Base-by-base conservation (phyloP, 176 grass and related monocot genomes). In the Oryza rufipogon region DNA sequence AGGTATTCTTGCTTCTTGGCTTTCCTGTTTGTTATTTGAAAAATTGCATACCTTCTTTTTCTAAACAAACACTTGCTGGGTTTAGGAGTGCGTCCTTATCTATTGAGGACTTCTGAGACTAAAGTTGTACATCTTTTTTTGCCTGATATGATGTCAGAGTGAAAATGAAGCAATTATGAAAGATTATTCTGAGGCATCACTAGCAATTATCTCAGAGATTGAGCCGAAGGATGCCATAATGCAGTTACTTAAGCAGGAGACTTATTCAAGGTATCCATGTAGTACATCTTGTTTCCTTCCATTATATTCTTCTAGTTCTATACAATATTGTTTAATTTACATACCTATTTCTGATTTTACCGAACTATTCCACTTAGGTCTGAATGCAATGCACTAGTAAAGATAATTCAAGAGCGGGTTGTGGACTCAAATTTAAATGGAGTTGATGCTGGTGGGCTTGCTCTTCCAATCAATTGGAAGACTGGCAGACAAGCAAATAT, bases 361-460 rank as follows among this genome's bases (percentile, higher is more conserved):
- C 19, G 7, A 61, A 61, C 19, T 61, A 22, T 61, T 61, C 56
- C 17, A 22, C 56, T 61, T 81, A 98, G 95, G 80, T 92, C 88
- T 15, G 95, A 95, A 42, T 84, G 91, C 80, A 77, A 49, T 69
- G 87, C 84, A 75, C 70, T 98, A 64, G 86, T 85, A 77, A 91
- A 90, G 86, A 89, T 95, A 87, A 98, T 98, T 84, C 87, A 95
- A 84, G 92, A 94, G 66, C 79, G 92, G 52, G 83, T 98, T 76
- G 78, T 93, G 75, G 85, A 95, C 44, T 63, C 85, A 76, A 83
- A 91, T 82, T 86, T 78, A 63, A 39, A 17, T 70, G 77, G 87
- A 79, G 26, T 45, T 67, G 68, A 47, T 65, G 65, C 65, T 81
- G 12, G 34, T 20, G 68, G 52, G 14, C 56, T 74, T 88, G 74